Percentiles rank a stretch among this genome's conserved stretches.
Evolutionary conservation across 176 grass and related monocot genomes (phyloP).

Genomic region (Alloteropsis semialata): DNA sequence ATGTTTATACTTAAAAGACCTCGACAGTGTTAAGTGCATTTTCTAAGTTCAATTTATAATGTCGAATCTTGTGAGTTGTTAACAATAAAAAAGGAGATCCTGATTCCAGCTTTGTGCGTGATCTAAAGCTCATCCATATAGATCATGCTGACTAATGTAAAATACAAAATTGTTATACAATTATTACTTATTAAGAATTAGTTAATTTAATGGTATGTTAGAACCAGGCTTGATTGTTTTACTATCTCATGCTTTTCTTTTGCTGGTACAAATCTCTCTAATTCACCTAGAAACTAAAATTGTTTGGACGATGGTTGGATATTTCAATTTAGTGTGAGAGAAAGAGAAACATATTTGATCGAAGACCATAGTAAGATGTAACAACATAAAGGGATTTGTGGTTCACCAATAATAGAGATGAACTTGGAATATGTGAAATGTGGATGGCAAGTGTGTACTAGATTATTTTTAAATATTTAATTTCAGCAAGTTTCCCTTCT

Average conservation of each 20-base stretch:
- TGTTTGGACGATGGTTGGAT: background rate
- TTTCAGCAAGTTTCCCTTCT: background rate
- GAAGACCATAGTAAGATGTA: background rate
- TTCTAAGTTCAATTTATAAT: background rate
- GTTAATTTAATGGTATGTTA: background rate
- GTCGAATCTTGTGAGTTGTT: background rate
- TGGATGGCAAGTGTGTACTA: background rate
- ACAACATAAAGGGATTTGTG: background rate
- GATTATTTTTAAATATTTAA: background rate
- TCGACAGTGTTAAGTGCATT: background rate
- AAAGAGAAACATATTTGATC: background rate
- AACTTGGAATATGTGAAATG: background rate
- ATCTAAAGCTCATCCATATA: background rate
- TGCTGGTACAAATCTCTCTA: background rate
- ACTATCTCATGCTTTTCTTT: background rate
- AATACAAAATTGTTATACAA: background rate
- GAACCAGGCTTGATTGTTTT: background rate
- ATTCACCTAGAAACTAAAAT: background rate
- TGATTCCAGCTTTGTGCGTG: background rate
- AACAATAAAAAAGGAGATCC: background rate
- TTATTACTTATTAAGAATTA: background rate
- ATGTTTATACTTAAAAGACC: background rate
- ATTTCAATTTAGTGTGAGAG: background rate
- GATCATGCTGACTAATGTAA: background rate
- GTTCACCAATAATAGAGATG: background rate